Base-by-base conservation (phyloP, 306 rosid genomes). In the Psophocarpus tetragonolobus region DNA sequence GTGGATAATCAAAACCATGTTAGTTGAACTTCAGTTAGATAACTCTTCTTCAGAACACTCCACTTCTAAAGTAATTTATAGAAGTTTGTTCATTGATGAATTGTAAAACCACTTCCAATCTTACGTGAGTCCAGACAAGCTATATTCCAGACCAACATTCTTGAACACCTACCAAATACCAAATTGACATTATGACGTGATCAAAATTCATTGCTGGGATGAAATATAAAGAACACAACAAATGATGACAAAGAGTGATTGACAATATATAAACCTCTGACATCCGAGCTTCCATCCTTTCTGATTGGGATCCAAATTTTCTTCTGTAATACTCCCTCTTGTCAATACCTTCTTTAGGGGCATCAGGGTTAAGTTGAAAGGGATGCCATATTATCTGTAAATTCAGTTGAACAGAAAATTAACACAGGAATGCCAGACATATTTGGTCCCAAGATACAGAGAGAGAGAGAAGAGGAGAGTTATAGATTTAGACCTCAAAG, bases 381-480 rank as follows among this genome's bases (percentile, higher is more conserved):
- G 97, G 97, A 74, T 89, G 98, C 97, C 97, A 95, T 48, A 70
- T 88, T 67, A 92, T 78, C 98, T 95, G 89, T 18, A 54, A 71
- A 56, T 45, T 77, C 62, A 68, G 36, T 64, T 42, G 45, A 30
- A 48, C 73, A 66, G 18, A 3, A 51, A 57, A 53, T 81, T 36
- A 35, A 77, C 69, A 42, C 0, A 23, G 60, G 41, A 50, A 68
- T 15, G 15, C 1, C 14, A 41, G 1, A 50, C 15, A 58, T 33
- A 77, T 27, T 65, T 66, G n/a, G 68, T 41, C 51, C 9, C 27
- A 12, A 18, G 13, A 77, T 51, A 77, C 18, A 69, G 4, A 39
- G 2, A 36, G 35, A 23, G 45, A 48, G 4, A 27, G 0, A 47
- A 11, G 12, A 27, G 53, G 36, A 71, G 77, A 50, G 75, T 24